Conservation (phyloP, 352 stramenopile genomes). For the Discostella stelligera region DNA sequence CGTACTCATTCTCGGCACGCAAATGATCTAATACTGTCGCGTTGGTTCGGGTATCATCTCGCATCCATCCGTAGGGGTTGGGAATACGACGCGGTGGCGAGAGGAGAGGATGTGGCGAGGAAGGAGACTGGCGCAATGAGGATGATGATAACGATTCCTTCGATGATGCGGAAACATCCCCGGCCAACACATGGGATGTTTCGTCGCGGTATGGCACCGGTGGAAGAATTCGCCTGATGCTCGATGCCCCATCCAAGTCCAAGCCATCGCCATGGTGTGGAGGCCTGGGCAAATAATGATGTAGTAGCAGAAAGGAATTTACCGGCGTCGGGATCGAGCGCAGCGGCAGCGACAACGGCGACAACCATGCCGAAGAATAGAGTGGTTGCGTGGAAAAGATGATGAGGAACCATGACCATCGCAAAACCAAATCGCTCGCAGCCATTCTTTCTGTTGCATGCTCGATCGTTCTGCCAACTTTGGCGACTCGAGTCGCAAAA, state of each 20-base stretch:
- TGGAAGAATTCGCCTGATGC: not conserved
- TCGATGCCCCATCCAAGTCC: conserved; percentile 1
- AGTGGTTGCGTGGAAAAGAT: not conserved
- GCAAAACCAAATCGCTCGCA: too few relatives aligned
- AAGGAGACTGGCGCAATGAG: conserved; percentile 57
- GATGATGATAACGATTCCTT: not conserved
- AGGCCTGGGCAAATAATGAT: not conserved
- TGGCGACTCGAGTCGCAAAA: too few relatives aligned
- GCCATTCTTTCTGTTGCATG: too few relatives aligned
- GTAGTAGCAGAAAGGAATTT: not conserved
- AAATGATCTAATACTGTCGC: conserved; percentile 90
- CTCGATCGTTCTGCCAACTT: too few relatives aligned
- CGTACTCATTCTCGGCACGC: conserved; percentile 91
- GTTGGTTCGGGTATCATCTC: conserved; percentile 90
- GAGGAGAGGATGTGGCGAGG: conserved; percentile 83
- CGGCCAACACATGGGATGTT: conserved; percentile 37
- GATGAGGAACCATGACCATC: not conserved
- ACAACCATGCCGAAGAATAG: not conserved
- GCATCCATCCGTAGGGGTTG: conserved; percentile 94
- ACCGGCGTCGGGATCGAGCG: not conserved
- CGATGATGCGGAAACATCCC: conserved; percentile 1
- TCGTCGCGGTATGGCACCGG: conserved; percentile 47
- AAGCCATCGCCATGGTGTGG: not conserved
- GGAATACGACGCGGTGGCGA: conserved; percentile 87
- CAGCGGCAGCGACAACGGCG: not conserved